phyloP scores from a whole-genome alignment of 2,329 filamentous ascomycete species.

The Sporothrix dimorphospora region DNA sequence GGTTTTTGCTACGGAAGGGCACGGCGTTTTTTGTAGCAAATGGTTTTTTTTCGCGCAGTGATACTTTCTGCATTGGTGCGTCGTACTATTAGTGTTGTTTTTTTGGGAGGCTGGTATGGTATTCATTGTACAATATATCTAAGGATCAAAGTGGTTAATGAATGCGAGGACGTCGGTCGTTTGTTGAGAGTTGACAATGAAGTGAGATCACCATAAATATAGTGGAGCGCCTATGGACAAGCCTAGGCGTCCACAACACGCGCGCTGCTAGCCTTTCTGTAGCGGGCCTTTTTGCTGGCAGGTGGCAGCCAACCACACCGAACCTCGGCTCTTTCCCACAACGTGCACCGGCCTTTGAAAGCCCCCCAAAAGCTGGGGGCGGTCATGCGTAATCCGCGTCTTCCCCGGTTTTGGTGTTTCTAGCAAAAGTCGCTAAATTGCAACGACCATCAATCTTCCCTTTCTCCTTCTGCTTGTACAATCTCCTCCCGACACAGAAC shows the following conservation, averaged over 20 bases:
- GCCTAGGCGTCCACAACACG: background rate
- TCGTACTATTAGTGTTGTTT: background rate
- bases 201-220: background rate
- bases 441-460: background rate
- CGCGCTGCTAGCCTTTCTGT: background rate
- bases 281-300: constrained; percentile 1
- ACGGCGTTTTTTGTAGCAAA: background rate
- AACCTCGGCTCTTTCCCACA: constrained; percentile 27
- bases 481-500: background rate
- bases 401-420: constrained; percentile 21
- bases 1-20: background rate
- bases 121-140: constrained; percentile 3
- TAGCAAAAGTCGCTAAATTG: background rate
- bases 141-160: background rate
- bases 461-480: background rate
- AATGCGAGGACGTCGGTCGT: background rate
- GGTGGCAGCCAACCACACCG: background rate
- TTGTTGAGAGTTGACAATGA: background rate
- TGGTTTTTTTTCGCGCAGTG: background rate
- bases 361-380: constrained; percentile 1
- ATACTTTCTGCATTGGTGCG: background rate
- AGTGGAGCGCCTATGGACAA: constrained; percentile 1
- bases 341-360: background rate
- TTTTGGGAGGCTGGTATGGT: background rate
- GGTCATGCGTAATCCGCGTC: constrained; percentile 22